phyloP scores from a whole-genome alignment of 805 yeast species.

The Tetrapisispora pingtungensis region DNA sequence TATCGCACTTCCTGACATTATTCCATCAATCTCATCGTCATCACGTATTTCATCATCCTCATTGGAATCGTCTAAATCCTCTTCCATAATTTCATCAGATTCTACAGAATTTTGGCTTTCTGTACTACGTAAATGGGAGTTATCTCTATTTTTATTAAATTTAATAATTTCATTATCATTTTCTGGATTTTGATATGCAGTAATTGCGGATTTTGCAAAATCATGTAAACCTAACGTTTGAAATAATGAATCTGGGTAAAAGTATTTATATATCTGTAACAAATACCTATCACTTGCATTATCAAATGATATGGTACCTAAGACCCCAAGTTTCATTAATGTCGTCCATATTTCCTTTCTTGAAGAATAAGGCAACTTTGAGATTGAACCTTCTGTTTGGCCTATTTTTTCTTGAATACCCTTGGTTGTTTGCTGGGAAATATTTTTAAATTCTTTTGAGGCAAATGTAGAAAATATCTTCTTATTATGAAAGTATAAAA shows the following conservation, averaged over 20 bases:
- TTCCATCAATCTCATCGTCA: not conserved
- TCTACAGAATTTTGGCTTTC: slow-evolving; percentile 4
- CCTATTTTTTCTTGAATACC: not conserved
- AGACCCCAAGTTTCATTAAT: slow-evolving; percentile 23
- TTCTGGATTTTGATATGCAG: not conserved
- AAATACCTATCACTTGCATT: slow-evolving; percentile 24
- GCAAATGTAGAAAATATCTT: slow-evolving; percentile 16
- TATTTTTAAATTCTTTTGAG: not conserved
- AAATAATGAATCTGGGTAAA: slow-evolving; percentile 15
- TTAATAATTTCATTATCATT: not conserved
- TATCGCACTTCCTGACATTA: not conserved
- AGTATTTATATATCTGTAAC: slow-evolving; percentile 24
- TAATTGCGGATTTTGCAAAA: not conserved
- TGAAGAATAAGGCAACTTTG: not conserved
- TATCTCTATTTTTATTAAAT: not conserved
- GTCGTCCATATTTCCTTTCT: slow-evolving; percentile 27
- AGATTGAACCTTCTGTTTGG: not conserved
- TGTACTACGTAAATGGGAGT: slow-evolving; percentile 1
- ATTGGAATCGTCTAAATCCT: not conserved
- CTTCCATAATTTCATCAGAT: slow-evolving; percentile 5
- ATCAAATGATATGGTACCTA: slow-evolving; percentile 27
- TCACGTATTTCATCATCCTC: not conserved
- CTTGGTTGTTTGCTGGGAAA: not conserved
- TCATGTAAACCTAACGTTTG: not conserved
- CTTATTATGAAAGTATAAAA: slow-evolving; percentile 18